phyloP scores from a whole-genome alignment of 768 basidiomycete species.

The Tulasnella sp. region DNA sequence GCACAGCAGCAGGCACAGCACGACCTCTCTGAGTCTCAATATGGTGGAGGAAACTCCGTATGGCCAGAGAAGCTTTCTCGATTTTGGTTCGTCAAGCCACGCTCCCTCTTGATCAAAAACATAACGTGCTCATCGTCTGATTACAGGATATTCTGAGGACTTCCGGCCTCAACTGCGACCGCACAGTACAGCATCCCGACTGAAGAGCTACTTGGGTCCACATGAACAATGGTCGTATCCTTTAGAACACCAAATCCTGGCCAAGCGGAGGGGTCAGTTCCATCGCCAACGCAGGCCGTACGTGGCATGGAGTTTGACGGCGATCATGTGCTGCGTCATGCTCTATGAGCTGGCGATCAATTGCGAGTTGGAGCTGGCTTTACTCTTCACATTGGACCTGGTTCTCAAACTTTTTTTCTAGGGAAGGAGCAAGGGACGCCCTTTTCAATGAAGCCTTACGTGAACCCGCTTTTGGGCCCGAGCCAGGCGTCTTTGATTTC shows the following conservation, averaged over 20 bases:
- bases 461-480: constrained; percentile 89
- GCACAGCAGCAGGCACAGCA: no score
- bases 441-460: constrained; percentile 63
- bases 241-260: constrained; percentile 70
- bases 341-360: constrained; percentile 82
- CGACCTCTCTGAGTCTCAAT: no score
- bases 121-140: no score
- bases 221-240: no score
- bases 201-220: no score
- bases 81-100: no score
- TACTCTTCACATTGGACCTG: not conserved
- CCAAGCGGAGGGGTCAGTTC: constrained; percentile 67
- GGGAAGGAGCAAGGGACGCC: constrained; percentile 62
- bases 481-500: constrained; percentile 73
- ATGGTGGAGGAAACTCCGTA: no score
- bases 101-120: no score
- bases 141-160: no score
- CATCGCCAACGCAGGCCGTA: constrained; percentile 72
- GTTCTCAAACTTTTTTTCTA: not conserved
- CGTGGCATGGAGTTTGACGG: constrained; percentile 58
- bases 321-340: constrained; percentile 59
- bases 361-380: constrained; percentile 19
- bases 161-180: no score
- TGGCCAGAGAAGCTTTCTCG: no score
- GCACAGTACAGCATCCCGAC: no score